Base-by-base conservation (phyloP, 768 basidiomycete species). In the Lepiota brunneoincarnata region DNA sequence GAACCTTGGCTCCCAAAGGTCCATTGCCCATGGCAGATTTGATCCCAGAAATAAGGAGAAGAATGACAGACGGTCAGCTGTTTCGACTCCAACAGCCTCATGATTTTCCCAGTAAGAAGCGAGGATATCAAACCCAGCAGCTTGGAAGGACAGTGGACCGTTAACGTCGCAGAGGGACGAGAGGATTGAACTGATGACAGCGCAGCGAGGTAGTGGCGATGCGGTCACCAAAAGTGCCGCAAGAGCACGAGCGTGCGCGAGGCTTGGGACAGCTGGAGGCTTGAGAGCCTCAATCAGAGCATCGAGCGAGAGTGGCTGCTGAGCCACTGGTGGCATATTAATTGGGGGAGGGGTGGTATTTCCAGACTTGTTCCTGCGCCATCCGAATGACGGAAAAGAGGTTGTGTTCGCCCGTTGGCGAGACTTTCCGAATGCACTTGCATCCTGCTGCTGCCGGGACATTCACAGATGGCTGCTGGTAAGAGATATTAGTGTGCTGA, bases 121-220 rank as follows among this genome's bases (percentile, higher is more conserved):
- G 48, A 91, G 73, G 56, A 90, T 81, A 54, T 91, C 89, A 59
- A 77, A 89, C 0, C 89, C 90, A 0, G 83, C 78, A 6, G 79
- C 79, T 61, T 89, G 87, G 3, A 91, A 57, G 0, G 81, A 69
- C 0, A 74, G 57, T 1, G 87, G 86, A 0, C 78, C 75, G 15
- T 80, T 75, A 5, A 68, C 49, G 36, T 73, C 66, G 63, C 89
- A 91, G 10, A 91, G 72, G 1, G 79, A 74, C 6, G 75, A 74
- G 2, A 90, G 71, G 49, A 91, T 75, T 12, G 86, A 83, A 50
- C 76, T 79, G 12, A 91, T 69, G n/a, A 64, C 56, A 21, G 79
- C 71, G 21, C 75, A 69, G 35, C 72, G 76, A 21, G 87, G 86
- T 28, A 82, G 69, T 0, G 87, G 81, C 1, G 84, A 81, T 14